Base-by-base conservation (phyloP, 129 eudicot genomes). In the Flaveria brownii region DNA sequence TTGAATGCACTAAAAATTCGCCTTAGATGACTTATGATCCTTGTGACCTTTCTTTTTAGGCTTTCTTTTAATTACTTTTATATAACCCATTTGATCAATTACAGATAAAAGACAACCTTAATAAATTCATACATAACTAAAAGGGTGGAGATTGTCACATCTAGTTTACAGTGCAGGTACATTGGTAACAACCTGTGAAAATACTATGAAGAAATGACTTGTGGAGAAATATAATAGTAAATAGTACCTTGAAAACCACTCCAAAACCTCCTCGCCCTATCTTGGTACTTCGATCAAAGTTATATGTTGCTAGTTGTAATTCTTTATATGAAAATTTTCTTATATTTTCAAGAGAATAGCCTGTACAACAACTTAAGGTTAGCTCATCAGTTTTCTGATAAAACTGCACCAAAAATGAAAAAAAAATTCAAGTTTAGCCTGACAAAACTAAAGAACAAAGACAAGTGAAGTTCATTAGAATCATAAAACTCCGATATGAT, bases 231-330 rank as follows among this genome's bases (percentile, higher is more conserved):
- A 17, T 13, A 52, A 47, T 47, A 78, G 22, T 67, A 47, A 41
- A 54, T 39, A 45, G 81, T 86, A 91, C 98, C 98, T 94, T 91
- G 88, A 84, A 94, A 73, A 94, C 98, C 26, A 85, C 83, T 47
- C 98, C 98, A 79, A 94, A 94, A 60, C 98, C 98, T 76, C 98
- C 98, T 77, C 96, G 85, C 50, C 98, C 98, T 70, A 94, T 87
- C 80, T 85, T 94, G 72, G 92, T 87, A 62, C 84, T 87, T 78
- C 46, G 82, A 78, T 88, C 80, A 67, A 94, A 94, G 78, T 87
- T 76, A 67, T 86, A 74, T 13, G 98, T 94, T 49, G 97, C 97
- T 45, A 57, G 43, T 81, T 70, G 78, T 80, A 94, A 49, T 77
- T 88, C 96, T 51, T 80, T 85, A 84, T 85, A 89, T 36, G 96